Evolutionary conservation across 2,329 filamentous ascomycete genomes (phyloP).

Genomic region (Venturia asperata): DNA sequence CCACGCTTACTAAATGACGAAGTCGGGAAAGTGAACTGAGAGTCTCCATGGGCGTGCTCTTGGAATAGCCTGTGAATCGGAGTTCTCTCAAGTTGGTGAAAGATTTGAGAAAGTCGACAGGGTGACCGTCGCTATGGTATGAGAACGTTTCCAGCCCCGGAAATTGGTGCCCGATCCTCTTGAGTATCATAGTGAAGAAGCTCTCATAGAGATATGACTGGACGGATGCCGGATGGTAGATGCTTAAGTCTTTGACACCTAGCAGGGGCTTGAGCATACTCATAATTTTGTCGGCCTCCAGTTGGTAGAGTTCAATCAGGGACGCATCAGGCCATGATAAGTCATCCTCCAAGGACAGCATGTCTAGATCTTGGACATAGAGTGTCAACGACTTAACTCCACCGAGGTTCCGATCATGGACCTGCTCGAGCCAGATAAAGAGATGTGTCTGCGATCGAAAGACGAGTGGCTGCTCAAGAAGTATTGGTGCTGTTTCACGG

Average conservation of each 20-base stretch:
- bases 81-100: conserved; percentile 12
- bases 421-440: background rate
- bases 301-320: conserved; percentile 17
- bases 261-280: conserved; percentile 4
- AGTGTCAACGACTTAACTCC: conserved; percentile 1
- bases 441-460: conserved; percentile 17
- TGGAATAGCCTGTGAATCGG: conserved; percentile 17
- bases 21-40: conserved; percentile 11
- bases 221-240: conserved; percentile 6
- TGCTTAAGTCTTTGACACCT: conserved; percentile 10
- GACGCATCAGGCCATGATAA: conserved; percentile 14
- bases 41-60: conserved; percentile 18
- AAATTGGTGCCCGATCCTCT: background rate
- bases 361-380: conserved; percentile 13
- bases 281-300: conserved; percentile 13
- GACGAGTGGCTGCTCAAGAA: conserved; percentile 3
- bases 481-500: conserved; percentile 13
- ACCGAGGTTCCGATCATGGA: background rate
- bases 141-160: background rate
- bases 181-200: conserved; percentile 11
- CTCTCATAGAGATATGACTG: conserved; percentile 15
- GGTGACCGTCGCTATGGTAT: conserved; percentile 17
- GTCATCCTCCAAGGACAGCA: conserved; percentile 6
- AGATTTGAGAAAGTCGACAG: conserved; percentile 14
- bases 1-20: conserved; percentile 7